Evolutionary conservation across 208 protist species (phyloP).

Genomic region (Crithidia mellificae): DNA sequence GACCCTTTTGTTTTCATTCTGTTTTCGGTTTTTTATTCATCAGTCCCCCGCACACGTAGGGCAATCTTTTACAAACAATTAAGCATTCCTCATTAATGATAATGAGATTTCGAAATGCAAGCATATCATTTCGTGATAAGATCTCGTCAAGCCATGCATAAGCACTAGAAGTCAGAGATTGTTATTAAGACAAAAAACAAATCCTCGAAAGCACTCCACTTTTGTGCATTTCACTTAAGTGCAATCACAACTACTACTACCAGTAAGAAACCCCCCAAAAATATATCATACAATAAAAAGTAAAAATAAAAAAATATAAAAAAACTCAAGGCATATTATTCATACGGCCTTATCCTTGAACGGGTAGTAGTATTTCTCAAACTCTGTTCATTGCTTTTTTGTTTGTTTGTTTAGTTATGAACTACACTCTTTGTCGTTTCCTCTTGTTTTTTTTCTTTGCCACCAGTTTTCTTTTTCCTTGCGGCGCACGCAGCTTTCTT

Average conservation of each 20-base stretch:
- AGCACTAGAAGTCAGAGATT: not conserved
- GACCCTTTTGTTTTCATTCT: not conserved
- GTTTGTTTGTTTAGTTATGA: too few relatives aligned
- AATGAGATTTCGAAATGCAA: slow-evolving; percentile 3
- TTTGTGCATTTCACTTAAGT: too few relatives aligned
- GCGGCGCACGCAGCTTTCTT: slow-evolving; percentile 5
- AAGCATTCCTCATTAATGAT: slow-evolving; percentile 2
- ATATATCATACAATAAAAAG: too few relatives aligned
- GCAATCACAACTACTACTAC: too few relatives aligned
- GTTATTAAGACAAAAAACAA: too few relatives aligned
- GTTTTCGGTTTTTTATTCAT: not conserved
- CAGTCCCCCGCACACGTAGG: not conserved
- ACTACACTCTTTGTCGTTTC: too few relatives aligned
- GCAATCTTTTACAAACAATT: not conserved
- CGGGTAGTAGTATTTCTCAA: too few relatives aligned
- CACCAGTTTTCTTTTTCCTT: not conserved
- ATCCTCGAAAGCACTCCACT: too few relatives aligned
- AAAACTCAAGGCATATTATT: not conserved
- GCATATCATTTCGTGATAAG: slow-evolving; percentile 20
- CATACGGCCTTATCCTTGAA: slow-evolving; percentile 1
- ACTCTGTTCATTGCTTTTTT: too few relatives aligned
- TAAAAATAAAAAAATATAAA: slow-evolving; percentile 1
- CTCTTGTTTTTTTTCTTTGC: slow-evolving; percentile 11
- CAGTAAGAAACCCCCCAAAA: too few relatives aligned
- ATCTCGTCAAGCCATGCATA: not conserved